A percentile compares a stretch with the other conserved stretches of the same genome.
phyloP scores from a whole-genome alignment of 2,329 filamentous ascomycete genomes.

The Pseudogymnoascus sp. region DNA sequence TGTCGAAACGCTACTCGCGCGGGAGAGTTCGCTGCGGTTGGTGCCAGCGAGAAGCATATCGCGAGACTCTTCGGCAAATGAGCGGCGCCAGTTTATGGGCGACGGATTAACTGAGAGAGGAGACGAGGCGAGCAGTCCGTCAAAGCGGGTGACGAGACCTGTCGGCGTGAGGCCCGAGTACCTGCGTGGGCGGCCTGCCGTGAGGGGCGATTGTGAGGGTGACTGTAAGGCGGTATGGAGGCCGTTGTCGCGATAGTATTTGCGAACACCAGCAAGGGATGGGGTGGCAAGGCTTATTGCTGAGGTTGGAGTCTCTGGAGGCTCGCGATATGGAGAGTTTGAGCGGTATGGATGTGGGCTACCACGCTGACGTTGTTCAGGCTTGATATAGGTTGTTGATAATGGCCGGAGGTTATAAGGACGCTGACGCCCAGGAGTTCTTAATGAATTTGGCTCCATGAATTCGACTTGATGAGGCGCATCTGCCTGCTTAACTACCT shows the following conservation, averaged over 20 bases:
- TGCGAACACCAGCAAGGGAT: not conserved
- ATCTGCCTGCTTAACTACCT: not conserved
- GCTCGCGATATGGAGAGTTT: not conserved
- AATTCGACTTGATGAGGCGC: not conserved
- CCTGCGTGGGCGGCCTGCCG: not conserved
- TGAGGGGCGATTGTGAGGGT: not conserved
- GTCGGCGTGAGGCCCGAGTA: not conserved
- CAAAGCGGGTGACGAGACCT: not conserved
- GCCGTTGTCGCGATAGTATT: conserved; percentile 10
- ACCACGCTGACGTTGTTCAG: not conserved
- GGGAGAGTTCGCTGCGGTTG: not conserved
- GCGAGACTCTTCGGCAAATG: conserved; percentile 8
- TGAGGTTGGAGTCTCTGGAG: conserved; percentile 2
- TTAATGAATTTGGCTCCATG: not conserved
- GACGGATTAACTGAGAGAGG: not conserved
- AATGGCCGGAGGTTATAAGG: conserved; percentile 8
- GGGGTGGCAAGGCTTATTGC: conserved; percentile 7
- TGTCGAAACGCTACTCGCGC: not conserved
- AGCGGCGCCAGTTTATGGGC: not conserved
- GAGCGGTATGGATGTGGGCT: not conserved
- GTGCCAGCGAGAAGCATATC: conserved; percentile 10
- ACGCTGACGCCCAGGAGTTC: not conserved
- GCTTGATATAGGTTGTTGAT: conserved; percentile 1
- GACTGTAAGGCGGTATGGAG: conserved; percentile 1
- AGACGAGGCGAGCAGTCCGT: not conserved